These are phyloP conservation scores for Hippophae gyantsensis DNA, from an alignment of 306 rosid species.

Conservation along the genomic window DNA sequence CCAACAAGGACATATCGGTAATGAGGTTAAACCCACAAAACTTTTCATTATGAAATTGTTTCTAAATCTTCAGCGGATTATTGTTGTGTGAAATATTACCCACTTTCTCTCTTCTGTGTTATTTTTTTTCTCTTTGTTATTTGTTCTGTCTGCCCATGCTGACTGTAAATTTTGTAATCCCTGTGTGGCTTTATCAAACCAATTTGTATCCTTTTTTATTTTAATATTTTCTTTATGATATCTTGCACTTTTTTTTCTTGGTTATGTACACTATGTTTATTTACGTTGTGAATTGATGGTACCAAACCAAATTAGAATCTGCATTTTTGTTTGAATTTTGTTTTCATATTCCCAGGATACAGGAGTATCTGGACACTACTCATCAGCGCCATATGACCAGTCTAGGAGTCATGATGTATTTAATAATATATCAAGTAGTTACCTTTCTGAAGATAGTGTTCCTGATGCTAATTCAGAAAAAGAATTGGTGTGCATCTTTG, in stretches of 20 bases:
- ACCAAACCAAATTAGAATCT: constrained; percentile 17
- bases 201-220: too few species aligned
- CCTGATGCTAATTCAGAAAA: constrained; percentile 86
- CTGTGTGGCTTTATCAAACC: too few species aligned
- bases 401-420: constrained; percentile 35
- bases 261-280: too few species aligned
- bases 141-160: too few species aligned
- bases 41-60: not conserved
- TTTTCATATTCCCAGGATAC: not conserved
- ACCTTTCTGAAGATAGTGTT: constrained; percentile 40
- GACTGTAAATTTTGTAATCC: too few species aligned
- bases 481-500: constrained; percentile 50
- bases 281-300: not conserved
- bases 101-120: too few species aligned
- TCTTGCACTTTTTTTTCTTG: too few species aligned
- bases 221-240: too few species aligned
- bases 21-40: not conserved
- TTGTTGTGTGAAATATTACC: not conserved
- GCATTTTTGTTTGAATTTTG: too few species aligned
- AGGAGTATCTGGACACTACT: constrained; percentile 25
- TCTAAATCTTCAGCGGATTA: not conserved
- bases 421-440: constrained; percentile 30
- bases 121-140: too few species aligned
- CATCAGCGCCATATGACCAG: constrained; percentile 25
- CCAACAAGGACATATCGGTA: constrained; percentile 45